Percentiles rank a stretch among this genome's conserved stretches.
Evolutionary conservation across 1,284 basidiomycete genomes (phyloP).

Genomic region (Melampsora americana): DNA sequence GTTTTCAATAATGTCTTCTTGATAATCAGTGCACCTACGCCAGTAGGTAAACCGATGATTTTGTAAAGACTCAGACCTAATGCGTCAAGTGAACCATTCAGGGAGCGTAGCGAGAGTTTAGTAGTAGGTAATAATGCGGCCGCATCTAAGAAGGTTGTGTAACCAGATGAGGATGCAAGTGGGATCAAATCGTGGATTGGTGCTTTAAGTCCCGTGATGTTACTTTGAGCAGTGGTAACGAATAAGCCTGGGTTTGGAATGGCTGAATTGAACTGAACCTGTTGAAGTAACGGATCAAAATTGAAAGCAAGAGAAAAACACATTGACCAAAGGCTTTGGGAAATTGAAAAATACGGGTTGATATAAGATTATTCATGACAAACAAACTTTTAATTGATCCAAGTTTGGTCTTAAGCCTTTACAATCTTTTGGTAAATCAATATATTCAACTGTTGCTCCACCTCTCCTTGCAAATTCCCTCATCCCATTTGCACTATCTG

Average conservation of each 20-base stretch:
- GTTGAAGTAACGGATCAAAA: too few relatives aligned
- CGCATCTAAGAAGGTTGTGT: conserved; percentile 70
- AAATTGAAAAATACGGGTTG: too few relatives aligned
- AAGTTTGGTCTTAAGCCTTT: conserved; percentile 63
- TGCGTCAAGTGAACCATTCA: conserved; percentile 67
- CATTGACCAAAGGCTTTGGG: too few relatives aligned
- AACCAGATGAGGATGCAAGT: conserved; percentile 63
- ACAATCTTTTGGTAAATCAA: conserved; percentile 64
- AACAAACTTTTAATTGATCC: conserved; percentile 56
- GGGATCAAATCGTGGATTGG: conserved; percentile 55
- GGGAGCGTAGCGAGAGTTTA: conserved; percentile 61
- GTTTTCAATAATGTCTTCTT: conserved; percentile 63
- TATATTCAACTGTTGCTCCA: conserved; percentile 64
- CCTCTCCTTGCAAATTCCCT: conserved; percentile 64
- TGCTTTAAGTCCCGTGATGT: conserved; percentile 68
- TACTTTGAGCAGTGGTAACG: conserved; percentile 72
- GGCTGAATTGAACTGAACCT: too few relatives aligned
- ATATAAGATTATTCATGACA: too few relatives aligned
- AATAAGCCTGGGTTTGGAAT: conserved; percentile 61
- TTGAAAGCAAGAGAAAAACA: too few relatives aligned
- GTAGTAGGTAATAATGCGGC: conserved; percentile 73
- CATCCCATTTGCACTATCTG: conserved; percentile 69
- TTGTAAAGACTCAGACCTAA: conserved; percentile 82
- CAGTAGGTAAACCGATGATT: conserved; percentile 82
- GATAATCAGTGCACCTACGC: conserved; percentile 72